Conservation (phyloP, 371 early-diverging fungal genomes). For the Circinella umbellata region DNA sequence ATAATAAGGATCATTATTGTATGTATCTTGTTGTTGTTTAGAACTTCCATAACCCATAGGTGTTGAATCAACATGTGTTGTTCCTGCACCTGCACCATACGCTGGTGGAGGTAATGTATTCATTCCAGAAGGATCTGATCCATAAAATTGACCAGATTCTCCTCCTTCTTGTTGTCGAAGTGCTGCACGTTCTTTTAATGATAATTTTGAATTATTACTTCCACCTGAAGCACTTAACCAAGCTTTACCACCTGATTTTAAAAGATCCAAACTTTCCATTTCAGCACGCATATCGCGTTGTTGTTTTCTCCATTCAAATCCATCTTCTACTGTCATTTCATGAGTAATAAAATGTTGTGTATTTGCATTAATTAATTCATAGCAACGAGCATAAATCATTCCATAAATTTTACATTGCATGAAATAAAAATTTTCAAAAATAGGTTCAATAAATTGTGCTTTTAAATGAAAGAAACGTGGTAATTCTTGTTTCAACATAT, state of each 20-base stretch:
- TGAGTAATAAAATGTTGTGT: slow-evolving; percentile 41
- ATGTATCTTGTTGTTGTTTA: too few species aligned
- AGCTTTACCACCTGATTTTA: slow-evolving; percentile 51
- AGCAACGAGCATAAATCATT: slow-evolving; percentile 56
- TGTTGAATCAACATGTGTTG: slow-evolving; percentile 19
- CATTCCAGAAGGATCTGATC: not conserved
- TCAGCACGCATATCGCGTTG: slow-evolving; percentile 37
- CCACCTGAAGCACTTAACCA: slow-evolving; percentile 47
- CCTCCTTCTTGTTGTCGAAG: slow-evolving; percentile 28
- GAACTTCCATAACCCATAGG: slow-evolving; percentile 14
- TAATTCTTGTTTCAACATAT: slow-evolving; percentile 68
- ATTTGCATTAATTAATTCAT: slow-evolving; percentile 53
- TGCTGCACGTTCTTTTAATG: slow-evolving; percentile 46
- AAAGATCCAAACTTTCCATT: slow-evolving; percentile 40
- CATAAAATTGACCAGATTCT: not conserved
- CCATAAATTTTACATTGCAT: slow-evolving; percentile 72
- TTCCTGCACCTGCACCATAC: slow-evolving; percentile 18
- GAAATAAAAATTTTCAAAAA: slow-evolving; percentile 72
- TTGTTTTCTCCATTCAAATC: slow-evolving; percentile 35
- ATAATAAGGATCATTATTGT: too few species aligned
- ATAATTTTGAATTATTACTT: slow-evolving; percentile 35
- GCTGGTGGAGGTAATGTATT: slow-evolving; percentile 14
- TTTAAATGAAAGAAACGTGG: slow-evolving; percentile 67
- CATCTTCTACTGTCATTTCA: slow-evolving; percentile 38
- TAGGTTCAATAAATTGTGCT: slow-evolving; percentile 72